Base-by-base conservation (phyloP, 805 yeast genomes). In the Pichia ethanolica region DNA sequence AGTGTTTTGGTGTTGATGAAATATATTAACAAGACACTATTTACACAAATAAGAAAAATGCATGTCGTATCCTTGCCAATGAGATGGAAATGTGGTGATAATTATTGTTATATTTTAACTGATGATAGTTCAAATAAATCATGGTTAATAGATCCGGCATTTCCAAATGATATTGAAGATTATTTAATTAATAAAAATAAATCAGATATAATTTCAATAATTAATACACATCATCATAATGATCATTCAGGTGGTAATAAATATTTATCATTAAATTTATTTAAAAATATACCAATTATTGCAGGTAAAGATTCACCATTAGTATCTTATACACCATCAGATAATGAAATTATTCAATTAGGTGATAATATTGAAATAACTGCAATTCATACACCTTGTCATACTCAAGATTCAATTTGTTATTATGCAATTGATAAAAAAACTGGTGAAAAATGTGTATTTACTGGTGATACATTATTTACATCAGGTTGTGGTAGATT, bases 361-460 rank as follows among this genome's bases (percentile, higher is more conserved):
- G 96, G 97, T 5, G 70, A 73, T 39, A 65, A 75, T 53, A 62
- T 91, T 45, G 73, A 78, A 14, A 77, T 90, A 45, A 81, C 83
- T 2, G 95, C 97, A 0, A 71, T 91, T 38, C 91, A 91, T 67
- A 93, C 99, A 0, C 99, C 99, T 5, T 93, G 99, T 63, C 99
- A 93, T 66, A 93, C 99, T 0, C 93, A 86, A 67, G 99, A 93
- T 67, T 88, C 96, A 4, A 86, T 93, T 52, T 91, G 98, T 62
- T 93, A 89, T 67, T 85, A 67, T 58, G 89, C 78, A 0, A 71
- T 71, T 43, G 98, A 91, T 63, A 57, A 64, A n/a, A 63, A 65
- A 35, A 79, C 89, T 0, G 75, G 73, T 35, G 79, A 89, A 56
- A 73, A 72, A 54, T 89, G 85, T 4, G 89, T 93, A 2, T 89